These are phyloP conservation scores for Apiospora kogelbergensis DNA, from an alignment of 2,329 filamentous ascomycete species.

Conservation along the genomic window DNA sequence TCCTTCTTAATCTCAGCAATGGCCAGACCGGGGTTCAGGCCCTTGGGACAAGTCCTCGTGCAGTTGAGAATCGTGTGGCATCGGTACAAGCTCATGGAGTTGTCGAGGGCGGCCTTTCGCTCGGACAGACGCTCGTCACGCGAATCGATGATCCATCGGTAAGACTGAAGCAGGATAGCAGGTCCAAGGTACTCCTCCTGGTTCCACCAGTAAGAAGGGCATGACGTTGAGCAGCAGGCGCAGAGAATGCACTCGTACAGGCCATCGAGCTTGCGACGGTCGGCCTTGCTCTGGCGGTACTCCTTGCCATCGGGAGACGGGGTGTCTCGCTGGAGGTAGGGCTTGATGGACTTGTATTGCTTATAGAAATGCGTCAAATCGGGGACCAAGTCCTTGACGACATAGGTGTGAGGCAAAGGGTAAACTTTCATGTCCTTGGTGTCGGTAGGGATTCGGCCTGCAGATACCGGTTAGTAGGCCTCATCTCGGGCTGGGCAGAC, in stretches of 20 bases:
- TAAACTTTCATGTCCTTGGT: slow-evolving; percentile 88
- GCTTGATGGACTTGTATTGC: slow-evolving; percentile 99
- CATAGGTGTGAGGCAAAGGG: slow-evolving; percentile 96
- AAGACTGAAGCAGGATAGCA: slow-evolving; percentile 94
- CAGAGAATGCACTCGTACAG: slow-evolving; percentile 99
- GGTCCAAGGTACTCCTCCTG: slow-evolving; percentile 97
- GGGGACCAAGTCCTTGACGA: slow-evolving; percentile 98
- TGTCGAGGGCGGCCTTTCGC: slow-evolving; percentile 90
- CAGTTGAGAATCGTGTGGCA: slow-evolving; percentile 99
- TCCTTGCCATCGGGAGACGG: slow-evolving; percentile 85
- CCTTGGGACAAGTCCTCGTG: slow-evolving; percentile 97
- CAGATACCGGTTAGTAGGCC: slow-evolving; percentile 9
- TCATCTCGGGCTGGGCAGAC: neutral
- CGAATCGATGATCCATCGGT: slow-evolving; percentile 95
- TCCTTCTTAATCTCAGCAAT: slow-evolving; percentile 99
- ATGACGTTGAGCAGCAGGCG: slow-evolving; percentile 98
- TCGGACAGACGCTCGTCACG: slow-evolving; percentile 87
- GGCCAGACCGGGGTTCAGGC: slow-evolving; percentile 89
- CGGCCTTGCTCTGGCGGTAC: slow-evolving; percentile 84
- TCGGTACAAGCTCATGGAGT: slow-evolving; percentile 98
- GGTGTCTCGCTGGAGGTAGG: slow-evolving; percentile 90
- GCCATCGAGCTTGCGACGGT: slow-evolving; percentile 95
- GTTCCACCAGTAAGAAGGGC: slow-evolving; percentile 99
- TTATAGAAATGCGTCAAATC: slow-evolving; percentile 99
- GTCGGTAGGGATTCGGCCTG: slow-evolving; percentile 92